phyloP scores from a whole-genome alignment of 441 rosid species.

The Erodium texanum region DNA sequence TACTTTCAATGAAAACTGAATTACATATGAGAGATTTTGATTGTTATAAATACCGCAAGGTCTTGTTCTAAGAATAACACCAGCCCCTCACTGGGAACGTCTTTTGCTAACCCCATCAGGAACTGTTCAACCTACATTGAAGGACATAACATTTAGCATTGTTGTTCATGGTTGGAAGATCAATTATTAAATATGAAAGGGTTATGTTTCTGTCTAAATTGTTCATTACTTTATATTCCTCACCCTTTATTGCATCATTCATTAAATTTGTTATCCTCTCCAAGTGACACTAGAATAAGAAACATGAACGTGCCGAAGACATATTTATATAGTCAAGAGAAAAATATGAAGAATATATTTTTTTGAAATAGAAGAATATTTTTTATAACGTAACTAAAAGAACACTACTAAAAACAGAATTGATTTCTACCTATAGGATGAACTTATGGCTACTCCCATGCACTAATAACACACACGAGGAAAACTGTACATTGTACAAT shows the following conservation, averaged over 20 bases:
- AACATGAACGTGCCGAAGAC: not conserved
- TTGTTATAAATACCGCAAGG: conserved; percentile 33
- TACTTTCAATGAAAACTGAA: not conserved
- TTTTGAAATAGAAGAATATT: not conserved
- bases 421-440: not conserved
- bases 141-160: too few relatives aligned
- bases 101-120: conserved; percentile 35
- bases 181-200: not conserved
- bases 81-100: conserved; percentile 47
- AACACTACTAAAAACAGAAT: not conserved
- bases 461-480: not conserved
- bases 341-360: not conserved
- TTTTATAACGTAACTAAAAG: not conserved
- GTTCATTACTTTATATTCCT: not conserved
- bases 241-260: not conserved
- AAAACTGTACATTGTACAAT: not conserved
- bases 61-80: conserved; percentile 60
- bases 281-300: not conserved
- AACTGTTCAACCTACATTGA: conserved; percentile 28
- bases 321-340: not conserved
- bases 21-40: not conserved
- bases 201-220: not conserved
- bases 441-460: not conserved
- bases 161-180: too few relatives aligned
- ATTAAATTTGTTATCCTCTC: not conserved